Conservation (phyloP, 148 eudicot genomes). For the Silene latifolia region DNA sequence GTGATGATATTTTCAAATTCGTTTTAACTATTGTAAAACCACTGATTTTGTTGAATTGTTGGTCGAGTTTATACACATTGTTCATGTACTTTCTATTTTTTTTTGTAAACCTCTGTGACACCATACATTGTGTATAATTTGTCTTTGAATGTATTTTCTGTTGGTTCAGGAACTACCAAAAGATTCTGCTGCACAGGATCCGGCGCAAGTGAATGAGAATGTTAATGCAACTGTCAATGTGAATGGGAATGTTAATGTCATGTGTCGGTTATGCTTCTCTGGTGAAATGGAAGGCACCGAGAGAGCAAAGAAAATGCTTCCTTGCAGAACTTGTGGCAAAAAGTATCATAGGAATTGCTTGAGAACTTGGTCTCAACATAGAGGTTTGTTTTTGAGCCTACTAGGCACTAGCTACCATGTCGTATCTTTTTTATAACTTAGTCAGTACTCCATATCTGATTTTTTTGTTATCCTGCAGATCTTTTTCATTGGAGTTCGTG, state of each 20-base stretch:
- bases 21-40: no score
- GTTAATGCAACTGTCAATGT: constrained; percentile 35
- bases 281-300: constrained; percentile 89
- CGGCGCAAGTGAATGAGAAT: constrained; percentile 44
- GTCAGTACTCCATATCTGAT: background rate
- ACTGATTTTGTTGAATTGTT: no score
- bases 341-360: constrained; percentile 89
- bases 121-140: background rate
- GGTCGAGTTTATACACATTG: no score
- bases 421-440: background rate
- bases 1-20: no score
- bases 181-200: constrained; percentile 68
- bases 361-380: constrained; percentile 79
- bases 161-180: constrained; percentile 43
- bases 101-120: no score
- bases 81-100: no score
- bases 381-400: constrained; percentile 50
- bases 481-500: constrained; percentile 98
- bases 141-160: background rate
- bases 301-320: constrained; percentile 84
- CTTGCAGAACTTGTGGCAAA: constrained; percentile 82
- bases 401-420: background rate
- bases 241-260: constrained; percentile 50
- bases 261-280: constrained; percentile 89
- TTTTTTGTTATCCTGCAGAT: constrained; percentile 41